These are phyloP conservation scores for Dichotomopilus funicola DNA, from an alignment of 2,329 filamentous ascomycete species.

Conservation along the genomic window DNA sequence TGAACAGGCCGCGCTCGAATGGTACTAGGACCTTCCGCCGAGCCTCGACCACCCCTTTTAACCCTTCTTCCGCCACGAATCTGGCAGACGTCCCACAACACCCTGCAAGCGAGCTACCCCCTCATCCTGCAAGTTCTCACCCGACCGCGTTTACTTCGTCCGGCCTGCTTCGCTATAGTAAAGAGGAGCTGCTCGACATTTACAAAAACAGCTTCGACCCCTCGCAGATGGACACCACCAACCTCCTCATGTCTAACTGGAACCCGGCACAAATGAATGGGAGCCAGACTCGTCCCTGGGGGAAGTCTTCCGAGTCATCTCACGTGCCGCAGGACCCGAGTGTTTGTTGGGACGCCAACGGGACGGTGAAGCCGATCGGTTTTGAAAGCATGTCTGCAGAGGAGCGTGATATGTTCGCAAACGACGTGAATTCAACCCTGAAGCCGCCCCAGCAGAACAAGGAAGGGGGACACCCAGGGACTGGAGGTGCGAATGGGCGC, in stretches of 20 bases:
- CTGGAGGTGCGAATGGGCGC: conserved; percentile 53
- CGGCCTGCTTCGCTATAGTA: conserved; percentile 60
- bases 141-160: conserved; percentile 31
- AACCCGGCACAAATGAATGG: conserved; percentile 68
- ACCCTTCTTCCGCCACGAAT: conserved; percentile 22
- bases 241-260: conserved; percentile 71
- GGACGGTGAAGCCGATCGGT: conserved; percentile 63
- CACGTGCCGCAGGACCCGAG: conserved; percentile 76
- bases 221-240: conserved; percentile 54
- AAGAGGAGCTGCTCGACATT: conserved; percentile 71
- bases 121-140: conserved; percentile 18
- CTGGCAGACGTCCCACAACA: conserved; percentile 18
- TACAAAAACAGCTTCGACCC: conserved; percentile 46
- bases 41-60: conserved; percentile 51
- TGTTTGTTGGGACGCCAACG: conserved; percentile 79
- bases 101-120: conserved; percentile 14
- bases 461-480: conserved; percentile 50
- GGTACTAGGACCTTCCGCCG: conserved; percentile 60
- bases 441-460: conserved; percentile 78
- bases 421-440: conserved; percentile 87
- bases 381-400: conserved; percentile 61
- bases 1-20: conserved; percentile 51
- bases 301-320: conserved; percentile 62
- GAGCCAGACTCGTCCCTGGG: conserved; percentile 60
- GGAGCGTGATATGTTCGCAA: conserved; percentile 66